These are phyloP conservation scores for Lactarius hengduanensis DNA, from an alignment of 768 basidiomycete genomes.

Conservation along the genomic window DNA sequence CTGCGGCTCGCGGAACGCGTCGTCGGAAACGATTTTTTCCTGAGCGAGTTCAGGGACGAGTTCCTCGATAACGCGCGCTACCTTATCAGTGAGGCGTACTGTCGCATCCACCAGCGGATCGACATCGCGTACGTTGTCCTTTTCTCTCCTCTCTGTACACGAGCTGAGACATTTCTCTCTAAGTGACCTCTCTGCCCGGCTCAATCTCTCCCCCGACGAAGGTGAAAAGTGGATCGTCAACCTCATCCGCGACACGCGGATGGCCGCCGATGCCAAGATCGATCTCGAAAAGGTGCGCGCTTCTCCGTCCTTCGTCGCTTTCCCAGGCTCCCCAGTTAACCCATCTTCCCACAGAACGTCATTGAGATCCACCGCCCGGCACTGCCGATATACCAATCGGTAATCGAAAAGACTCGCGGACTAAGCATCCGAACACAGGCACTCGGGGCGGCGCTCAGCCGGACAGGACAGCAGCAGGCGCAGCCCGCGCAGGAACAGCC, in stretches of 20 bases:
- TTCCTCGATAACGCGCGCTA: constrained; percentile 97
- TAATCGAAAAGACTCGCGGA: constrained; percentile 95
- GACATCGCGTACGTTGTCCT: constrained; percentile 65
- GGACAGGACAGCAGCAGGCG: constrained; percentile 31
- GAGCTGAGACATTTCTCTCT: neutral
- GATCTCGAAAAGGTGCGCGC: constrained; percentile 83
- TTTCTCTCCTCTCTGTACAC: neutral
- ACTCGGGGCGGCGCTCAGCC: constrained; percentile 72
- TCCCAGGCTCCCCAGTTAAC: neutral
- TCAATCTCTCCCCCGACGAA: constrained; percentile 91
- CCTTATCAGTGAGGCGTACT: constrained; percentile 96
- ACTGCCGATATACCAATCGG: constrained; percentile 85
- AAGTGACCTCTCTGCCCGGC: constrained; percentile 88
- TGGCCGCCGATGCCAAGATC: constrained; percentile 97
- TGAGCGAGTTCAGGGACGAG: constrained; percentile 85
- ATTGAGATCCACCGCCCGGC: constrained; percentile 93
- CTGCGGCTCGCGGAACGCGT: constrained; percentile 76
- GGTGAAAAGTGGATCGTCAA: constrained; percentile 99
- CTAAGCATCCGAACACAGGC: constrained; percentile 90
- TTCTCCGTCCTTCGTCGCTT: constrained; percentile 7
- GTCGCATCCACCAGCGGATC: constrained; percentile 92
- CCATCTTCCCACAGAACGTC: constrained; percentile 65
- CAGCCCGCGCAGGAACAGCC: constrained; percentile 28
- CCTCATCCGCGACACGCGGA: constrained; percentile 94
- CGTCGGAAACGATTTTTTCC: constrained; percentile 91